These are phyloP conservation scores for Cyclanthera cordifolia DNA, from an alignment of 306 rosid species.

Conservation along the genomic window DNA sequence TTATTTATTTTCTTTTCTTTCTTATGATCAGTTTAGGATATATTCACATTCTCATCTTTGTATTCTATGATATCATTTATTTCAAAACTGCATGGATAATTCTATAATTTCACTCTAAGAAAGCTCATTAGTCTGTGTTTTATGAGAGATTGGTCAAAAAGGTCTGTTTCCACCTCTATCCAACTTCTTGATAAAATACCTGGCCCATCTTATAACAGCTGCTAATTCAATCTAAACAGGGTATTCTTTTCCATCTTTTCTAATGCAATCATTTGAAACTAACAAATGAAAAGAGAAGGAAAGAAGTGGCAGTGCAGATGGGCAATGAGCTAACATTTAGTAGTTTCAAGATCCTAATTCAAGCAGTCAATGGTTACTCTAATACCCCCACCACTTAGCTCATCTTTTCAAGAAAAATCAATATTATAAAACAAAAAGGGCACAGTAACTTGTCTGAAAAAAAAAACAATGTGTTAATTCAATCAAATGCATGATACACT, in stretches of 20 bases:
- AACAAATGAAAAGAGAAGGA: background rate
- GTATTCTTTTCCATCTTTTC: background rate
- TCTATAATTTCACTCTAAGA: background rate
- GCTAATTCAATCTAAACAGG: background rate
- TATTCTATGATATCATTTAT: background rate
- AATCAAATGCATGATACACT: slow-evolving; percentile 2
- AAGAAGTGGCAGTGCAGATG: background rate
- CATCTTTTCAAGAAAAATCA: background rate
- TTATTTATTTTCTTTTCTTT: background rate
- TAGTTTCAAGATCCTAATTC: background rate
- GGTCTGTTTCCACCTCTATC: background rate
- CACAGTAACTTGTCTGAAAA: background rate
- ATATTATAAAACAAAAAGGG: slow-evolving; percentile 1
- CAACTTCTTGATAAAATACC: background rate
- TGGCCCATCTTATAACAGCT: background rate
- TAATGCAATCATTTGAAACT: background rate
- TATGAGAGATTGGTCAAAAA: background rate
- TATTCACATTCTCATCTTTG: slow-evolving; percentile 5
- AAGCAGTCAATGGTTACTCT: background rate
- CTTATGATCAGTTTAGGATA: background rate
- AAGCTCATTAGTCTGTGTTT: background rate
- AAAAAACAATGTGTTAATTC: background rate
- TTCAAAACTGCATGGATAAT: background rate
- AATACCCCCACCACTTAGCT: slow-evolving; percentile 5
- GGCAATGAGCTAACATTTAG: background rate